Conservation (phyloP, 1,139 yeast genomes). For the Keqinozyma sinolaborantium region DNA sequence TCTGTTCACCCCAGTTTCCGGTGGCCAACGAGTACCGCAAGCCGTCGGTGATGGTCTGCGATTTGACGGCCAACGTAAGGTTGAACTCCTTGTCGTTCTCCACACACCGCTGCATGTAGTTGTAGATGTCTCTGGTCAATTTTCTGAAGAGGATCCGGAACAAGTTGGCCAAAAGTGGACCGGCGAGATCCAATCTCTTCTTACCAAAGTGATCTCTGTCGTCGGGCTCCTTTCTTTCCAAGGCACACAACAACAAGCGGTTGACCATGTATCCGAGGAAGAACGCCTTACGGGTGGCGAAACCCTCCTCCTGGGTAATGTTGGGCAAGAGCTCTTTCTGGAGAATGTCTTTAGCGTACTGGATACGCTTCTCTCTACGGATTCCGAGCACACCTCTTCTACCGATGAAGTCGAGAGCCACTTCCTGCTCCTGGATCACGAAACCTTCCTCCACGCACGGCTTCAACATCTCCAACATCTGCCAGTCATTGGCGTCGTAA, state of each 20-base stretch:
- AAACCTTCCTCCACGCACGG: conserved; percentile 99
- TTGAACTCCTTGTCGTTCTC: conserved; percentile 97
- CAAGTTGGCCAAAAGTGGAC: conserved; percentile 92
- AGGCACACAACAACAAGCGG: conserved; percentile 87
- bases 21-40: conserved; percentile 96
- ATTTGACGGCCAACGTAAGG: conserved; percentile 92
- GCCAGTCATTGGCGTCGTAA: conserved; percentile 98
- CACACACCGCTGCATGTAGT: conserved; percentile 98
- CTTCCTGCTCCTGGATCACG: conserved; percentile 96
- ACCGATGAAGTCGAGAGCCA: conserved; percentile 95
- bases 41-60: conserved; percentile 96
- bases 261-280: conserved; percentile 98
- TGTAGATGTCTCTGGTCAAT: conserved; percentile 88
- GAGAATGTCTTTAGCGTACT: conserved; percentile 92
- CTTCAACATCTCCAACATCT: conserved; percentile 97
- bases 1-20: conserved; percentile 99
- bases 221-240: conserved; percentile 96
- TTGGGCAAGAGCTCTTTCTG: conserved; percentile 96
- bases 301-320: conserved; percentile 96
- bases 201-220: conserved; percentile 99
- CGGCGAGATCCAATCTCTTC: conserved; percentile 96
- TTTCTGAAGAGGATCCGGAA: conserved; percentile 94
- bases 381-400: conserved; percentile 97
- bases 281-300: conserved; percentile 93
- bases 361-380: conserved; percentile 95